Evolutionary conservation across 805 yeast species (phyloP).

Genomic region (Candida nemodendra): DNA sequence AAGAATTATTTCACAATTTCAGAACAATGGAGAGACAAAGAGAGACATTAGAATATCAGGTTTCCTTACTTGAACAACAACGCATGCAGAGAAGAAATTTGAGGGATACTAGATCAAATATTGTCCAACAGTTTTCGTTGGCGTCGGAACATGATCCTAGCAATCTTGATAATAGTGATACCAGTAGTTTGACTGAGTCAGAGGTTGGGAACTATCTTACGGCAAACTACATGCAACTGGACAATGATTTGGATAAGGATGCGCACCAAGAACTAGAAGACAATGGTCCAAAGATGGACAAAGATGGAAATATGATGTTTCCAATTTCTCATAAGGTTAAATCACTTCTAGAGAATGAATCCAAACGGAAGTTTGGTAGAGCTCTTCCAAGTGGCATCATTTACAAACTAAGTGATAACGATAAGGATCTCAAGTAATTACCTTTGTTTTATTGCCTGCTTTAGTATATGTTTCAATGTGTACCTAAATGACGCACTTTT

Average conservation of each 20-base stretch:
- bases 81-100: constrained; percentile 2
- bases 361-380: constrained; percentile 21
- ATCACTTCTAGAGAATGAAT: constrained; percentile 8
- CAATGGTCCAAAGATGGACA: not conserved
- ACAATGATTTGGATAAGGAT: not conserved
- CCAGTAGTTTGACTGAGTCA: constrained; percentile 6
- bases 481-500: too few species aligned
- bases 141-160: not conserved
- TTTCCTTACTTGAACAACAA: constrained; percentile 11
- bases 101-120: constrained; percentile 1
- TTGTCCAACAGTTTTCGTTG: constrained; percentile 2
- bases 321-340: constrained; percentile 1
- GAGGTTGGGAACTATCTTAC: constrained; percentile 4
- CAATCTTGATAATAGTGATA: constrained; percentile 5
- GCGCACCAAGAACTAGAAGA: not conserved
- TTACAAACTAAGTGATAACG: too few species aligned
- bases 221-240: constrained; percentile 1
- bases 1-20: constrained; percentile 8
- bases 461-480: too few species aligned
- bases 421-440: too few species aligned
- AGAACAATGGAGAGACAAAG: constrained; percentile 11
- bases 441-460: too few species aligned
- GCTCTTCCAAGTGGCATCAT: constrained; percentile 24
- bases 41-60: constrained; percentile 9
- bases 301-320: not conserved